Conservation (phyloP, 2,329 filamentous ascomycete species). For the Curvularia sp. region DNA sequence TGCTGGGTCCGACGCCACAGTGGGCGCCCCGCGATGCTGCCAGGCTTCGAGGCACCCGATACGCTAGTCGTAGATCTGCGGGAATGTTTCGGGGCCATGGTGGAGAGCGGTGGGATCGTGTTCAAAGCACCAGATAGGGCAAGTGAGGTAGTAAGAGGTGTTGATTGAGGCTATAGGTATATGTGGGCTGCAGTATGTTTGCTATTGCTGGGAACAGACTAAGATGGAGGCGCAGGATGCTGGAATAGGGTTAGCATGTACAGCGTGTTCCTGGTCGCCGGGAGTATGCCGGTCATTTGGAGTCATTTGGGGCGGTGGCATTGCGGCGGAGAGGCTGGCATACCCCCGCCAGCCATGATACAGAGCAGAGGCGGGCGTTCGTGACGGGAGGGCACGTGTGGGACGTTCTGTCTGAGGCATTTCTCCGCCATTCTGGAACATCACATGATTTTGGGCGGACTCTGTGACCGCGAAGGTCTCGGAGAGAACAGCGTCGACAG, state of each 20-base stretch:
- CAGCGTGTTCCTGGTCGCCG: constrained; percentile 3
- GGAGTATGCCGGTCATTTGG: constrained; percentile 11
- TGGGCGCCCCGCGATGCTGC: constrained; percentile 37
- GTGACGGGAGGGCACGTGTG: background rate
- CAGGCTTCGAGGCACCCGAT: constrained; percentile 52
- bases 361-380: background rate
- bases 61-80: constrained; percentile 52
- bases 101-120: constrained; percentile 19
- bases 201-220: constrained; percentile 13
- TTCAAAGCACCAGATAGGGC: constrained; percentile 33
- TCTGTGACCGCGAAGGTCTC: background rate
- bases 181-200: constrained; percentile 32
- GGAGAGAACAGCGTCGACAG: background rate
- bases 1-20: constrained; percentile 49
- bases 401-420: background rate
- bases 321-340: constrained; percentile 3
- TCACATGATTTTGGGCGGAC: background rate
- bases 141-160: constrained; percentile 36
- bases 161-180: constrained; percentile 47
- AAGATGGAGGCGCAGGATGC: constrained; percentile 1
- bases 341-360: constrained; percentile 1
- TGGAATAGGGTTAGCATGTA: constrained; percentile 1
- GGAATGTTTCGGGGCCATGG: constrained; percentile 46
- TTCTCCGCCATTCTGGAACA: background rate
- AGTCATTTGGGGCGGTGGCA: constrained; percentile 3